A percentile compares a stretch with the other conserved stretches of the same genome.
phyloP scores from a whole-genome alignment of 176 grass and related monocot species.

The Eleusine coracana region DNA sequence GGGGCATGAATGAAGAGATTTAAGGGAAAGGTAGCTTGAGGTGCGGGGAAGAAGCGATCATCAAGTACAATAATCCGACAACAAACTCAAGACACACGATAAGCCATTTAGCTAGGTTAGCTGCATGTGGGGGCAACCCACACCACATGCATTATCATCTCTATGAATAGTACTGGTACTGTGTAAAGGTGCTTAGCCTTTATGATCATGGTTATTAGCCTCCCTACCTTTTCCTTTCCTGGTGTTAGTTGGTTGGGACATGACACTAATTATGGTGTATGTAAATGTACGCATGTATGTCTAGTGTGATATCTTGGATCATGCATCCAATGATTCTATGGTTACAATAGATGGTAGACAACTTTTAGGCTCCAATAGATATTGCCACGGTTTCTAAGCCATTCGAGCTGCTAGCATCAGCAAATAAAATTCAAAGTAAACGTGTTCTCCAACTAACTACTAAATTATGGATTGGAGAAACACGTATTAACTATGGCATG shows the following conservation, averaged over 20 bases:
- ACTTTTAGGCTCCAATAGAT: not conserved
- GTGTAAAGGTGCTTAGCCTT: slow-evolving; percentile 49
- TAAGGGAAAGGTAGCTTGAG: slow-evolving; percentile 58
- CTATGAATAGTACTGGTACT: slow-evolving; percentile 17
- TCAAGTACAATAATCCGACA: slow-evolving; percentile 69
- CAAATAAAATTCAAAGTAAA: not conserved
- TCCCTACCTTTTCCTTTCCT: slow-evolving; percentile 8
- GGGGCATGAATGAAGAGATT: slow-evolving; percentile 5
- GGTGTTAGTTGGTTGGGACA: slow-evolving; percentile 5
- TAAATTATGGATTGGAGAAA: not conserved
- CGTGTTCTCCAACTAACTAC: not conserved
- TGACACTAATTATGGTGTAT: slow-evolving; percentile 30
- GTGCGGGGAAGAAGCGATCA: slow-evolving; percentile 47
- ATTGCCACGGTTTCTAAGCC: not conserved
- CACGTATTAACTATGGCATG: no score
- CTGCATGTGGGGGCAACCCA: slow-evolving; percentile 35
- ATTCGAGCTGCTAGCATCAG: not conserved
- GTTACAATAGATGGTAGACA: not conserved
- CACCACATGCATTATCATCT: slow-evolving; percentile 32
- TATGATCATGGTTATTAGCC: slow-evolving; percentile 37
- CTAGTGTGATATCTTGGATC: not conserved
- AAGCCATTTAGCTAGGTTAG: not conserved
- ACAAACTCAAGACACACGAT: slow-evolving; percentile 39
- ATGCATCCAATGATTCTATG: not conserved
- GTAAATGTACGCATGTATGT: not conserved